These are phyloP conservation scores for Saururus chinensis DNA, from an alignment of 164 flowering plant species.

Conservation along the genomic window DNA sequence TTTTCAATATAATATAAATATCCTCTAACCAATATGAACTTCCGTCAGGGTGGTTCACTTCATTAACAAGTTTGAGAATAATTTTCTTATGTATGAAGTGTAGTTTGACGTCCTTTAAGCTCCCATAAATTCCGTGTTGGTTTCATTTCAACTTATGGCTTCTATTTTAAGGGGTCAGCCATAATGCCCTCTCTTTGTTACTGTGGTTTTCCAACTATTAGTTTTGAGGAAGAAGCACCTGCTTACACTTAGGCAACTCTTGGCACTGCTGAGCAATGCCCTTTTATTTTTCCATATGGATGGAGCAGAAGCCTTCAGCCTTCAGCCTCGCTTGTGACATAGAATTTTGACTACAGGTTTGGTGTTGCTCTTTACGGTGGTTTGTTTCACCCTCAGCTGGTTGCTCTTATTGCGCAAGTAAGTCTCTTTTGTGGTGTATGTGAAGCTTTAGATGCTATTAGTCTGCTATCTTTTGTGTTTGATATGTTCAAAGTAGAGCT, in stretches of 20 bases:
- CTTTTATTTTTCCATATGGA: neutral
- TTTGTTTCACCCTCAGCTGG: slow-evolving; percentile 66
- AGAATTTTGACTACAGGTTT: slow-evolving; percentile 34
- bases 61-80: too few relatives aligned
- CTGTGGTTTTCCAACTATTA: neutral
- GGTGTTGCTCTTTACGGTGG: slow-evolving; percentile 87
- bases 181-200: neutral
- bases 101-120: too few relatives aligned
- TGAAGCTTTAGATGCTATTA: too few relatives aligned
- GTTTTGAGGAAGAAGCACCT: neutral
- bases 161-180: neutral
- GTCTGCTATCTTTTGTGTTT: neutral
- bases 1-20: too few relatives aligned
- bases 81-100: too few relatives aligned
- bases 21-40: too few relatives aligned
- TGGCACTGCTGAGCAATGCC: neutral
- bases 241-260: neutral
- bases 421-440: slow-evolving; percentile 10
- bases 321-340: neutral
- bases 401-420: slow-evolving; percentile 95
- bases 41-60: too few relatives aligned
- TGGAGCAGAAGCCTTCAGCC: neutral
- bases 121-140: too few relatives aligned
- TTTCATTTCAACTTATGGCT: too few relatives aligned
- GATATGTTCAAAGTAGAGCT: neutral